Conservation (phyloP, 805 yeast species). For the Wickerhamomyces pijperi region DNA sequence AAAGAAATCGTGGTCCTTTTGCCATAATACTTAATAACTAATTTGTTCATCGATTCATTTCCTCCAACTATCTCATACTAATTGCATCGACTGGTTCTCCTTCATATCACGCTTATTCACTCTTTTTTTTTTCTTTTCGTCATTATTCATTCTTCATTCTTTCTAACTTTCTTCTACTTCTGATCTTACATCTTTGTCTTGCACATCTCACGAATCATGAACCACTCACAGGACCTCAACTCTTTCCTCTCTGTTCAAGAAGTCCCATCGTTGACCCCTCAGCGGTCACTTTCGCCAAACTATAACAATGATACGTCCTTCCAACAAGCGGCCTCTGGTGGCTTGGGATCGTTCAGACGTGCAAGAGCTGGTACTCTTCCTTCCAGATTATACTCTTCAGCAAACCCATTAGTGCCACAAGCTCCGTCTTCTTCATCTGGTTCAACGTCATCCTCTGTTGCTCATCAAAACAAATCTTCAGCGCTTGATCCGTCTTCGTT, state of each 20-base stretch:
- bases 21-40: no score
- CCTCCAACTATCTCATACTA: no score
- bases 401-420: background rate
- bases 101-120: no score
- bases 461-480: constrained; percentile 4
- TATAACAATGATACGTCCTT: constrained; percentile 14
- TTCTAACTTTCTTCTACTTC: no score
- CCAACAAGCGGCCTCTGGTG: constrained; percentile 11
- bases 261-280: constrained; percentile 13
- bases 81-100: no score
- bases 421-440: constrained; percentile 2
- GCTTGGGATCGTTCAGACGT: constrained; percentile 35
- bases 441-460: constrained; percentile 12
- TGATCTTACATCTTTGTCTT: no score
- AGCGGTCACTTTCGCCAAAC: constrained; percentile 17
- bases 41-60: no score
- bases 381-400: constrained; percentile 34
- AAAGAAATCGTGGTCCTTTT: no score
- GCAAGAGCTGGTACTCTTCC: constrained; percentile 77
- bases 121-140: no score
- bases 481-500: constrained; percentile 13
- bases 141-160: no score
- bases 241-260: constrained; percentile 12
- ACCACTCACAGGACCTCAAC: constrained; percentile 13
- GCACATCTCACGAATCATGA: background rate